These are phyloP conservation scores for Naematelia aurantialba DNA, from an alignment of 768 basidiomycete genomes.

Conservation along the genomic window DNA sequence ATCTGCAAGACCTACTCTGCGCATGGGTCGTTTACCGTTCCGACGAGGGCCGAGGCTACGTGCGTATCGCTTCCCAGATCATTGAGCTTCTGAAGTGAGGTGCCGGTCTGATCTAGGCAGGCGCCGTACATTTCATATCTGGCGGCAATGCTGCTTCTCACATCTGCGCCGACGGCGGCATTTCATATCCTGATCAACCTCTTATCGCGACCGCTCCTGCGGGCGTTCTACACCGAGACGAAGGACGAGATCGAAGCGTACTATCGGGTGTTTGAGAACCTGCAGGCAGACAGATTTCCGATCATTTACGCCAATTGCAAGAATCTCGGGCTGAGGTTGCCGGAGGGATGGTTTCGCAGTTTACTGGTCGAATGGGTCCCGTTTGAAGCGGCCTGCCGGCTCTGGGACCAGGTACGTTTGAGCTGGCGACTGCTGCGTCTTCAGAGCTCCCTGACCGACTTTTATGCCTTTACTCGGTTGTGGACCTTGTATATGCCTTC, in stretches of 20 bases:
- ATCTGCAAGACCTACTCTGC: slow-evolving; percentile 41
- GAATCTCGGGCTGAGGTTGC: slow-evolving; percentile 43
- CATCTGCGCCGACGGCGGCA: slow-evolving; percentile 35
- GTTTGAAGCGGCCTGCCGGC: slow-evolving; percentile 43
- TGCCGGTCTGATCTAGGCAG: slow-evolving; percentile 19
- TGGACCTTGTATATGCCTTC: no score
- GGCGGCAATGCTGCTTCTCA: slow-evolving; percentile 46
- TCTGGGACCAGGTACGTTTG: slow-evolving; percentile 46
- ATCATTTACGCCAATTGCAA: slow-evolving; percentile 50
- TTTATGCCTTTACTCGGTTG: background rate
- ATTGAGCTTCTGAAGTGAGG: background rate
- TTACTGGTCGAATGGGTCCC: slow-evolving; percentile 47
- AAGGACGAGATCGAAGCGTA: slow-evolving; percentile 47
- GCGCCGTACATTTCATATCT: slow-evolving; percentile 42
- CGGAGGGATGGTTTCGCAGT: slow-evolving; percentile 46
- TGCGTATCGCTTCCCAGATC: slow-evolving; percentile 22
- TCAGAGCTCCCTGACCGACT: background rate
- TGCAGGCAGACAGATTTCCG: slow-evolving; percentile 46
- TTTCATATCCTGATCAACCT: slow-evolving; percentile 45
- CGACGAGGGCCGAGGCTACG: slow-evolving; percentile 48
- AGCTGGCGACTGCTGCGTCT: background rate
- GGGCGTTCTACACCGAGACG: slow-evolving; percentile 42
- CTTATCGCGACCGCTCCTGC: slow-evolving; percentile 41
- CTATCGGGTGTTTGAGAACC: slow-evolving; percentile 48
- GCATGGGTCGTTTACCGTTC: slow-evolving; percentile 48